A percentile compares a stretch with the other conserved stretches of the same genome.
Conservation (phyloP, 805 yeast species). For the Spathaspora hagerdaliae region DNA sequence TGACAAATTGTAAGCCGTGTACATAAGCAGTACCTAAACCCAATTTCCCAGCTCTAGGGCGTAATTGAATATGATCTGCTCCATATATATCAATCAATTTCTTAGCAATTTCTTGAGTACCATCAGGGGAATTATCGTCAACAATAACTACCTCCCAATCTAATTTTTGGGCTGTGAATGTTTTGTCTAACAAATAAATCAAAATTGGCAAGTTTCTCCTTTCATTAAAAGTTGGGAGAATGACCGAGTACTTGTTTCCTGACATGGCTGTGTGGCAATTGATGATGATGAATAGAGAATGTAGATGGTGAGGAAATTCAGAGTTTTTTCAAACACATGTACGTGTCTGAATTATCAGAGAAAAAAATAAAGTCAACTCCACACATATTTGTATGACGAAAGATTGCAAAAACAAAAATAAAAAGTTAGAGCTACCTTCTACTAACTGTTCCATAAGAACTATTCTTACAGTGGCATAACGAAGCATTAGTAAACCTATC, state of each 20-base stretch:
- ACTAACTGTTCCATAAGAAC: too few relatives aligned
- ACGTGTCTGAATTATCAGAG: too few relatives aligned
- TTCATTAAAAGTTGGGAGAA: constrained; percentile 77
- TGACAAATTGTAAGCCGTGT: constrained; percentile 67
- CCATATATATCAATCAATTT: constrained; percentile 58
- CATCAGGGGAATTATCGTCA: constrained; percentile 79
- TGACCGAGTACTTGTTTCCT: constrained; percentile 59
- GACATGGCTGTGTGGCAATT: constrained; percentile 9
- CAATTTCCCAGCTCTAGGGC: constrained; percentile 72
- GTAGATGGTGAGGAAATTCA: too few relatives aligned
- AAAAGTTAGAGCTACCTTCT: too few relatives aligned
- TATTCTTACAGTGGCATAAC: too few relatives aligned
- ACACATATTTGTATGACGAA: too few relatives aligned
- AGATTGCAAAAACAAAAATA: too few relatives aligned
- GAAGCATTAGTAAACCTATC: too few relatives aligned
- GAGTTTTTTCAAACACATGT: too few relatives aligned
- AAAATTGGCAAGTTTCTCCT: constrained; percentile 61
- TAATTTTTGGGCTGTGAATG: constrained; percentile 52
- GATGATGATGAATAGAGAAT: neutral
- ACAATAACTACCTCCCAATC: constrained; percentile 78
- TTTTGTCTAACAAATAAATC: constrained; percentile 64
- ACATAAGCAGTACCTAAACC: constrained; percentile 81
- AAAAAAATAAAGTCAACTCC: too few relatives aligned
- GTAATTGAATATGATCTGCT: constrained; percentile 53
- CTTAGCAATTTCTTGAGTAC: constrained; percentile 70